A percentile compares a stretch with the other conserved stretches of the same genome.
These are phyloP conservation scores for Ananas comosus DNA, from an alignment of 176 grass and related monocot species.

Conservation along the genomic window DNA sequence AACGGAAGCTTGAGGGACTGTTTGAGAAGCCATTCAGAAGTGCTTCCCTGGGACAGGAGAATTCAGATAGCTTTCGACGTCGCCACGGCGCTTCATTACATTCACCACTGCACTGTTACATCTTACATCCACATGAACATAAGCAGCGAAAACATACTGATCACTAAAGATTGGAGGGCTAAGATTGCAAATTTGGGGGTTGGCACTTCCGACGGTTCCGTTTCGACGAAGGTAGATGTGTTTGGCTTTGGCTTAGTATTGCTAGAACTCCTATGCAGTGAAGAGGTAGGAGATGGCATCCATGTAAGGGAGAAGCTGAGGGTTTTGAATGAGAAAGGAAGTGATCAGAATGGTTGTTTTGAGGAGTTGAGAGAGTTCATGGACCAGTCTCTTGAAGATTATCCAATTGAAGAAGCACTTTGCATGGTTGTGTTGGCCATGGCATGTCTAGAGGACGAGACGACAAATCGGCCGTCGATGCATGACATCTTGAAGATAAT, in stretches of 20 bases:
- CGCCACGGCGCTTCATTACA: background rate
- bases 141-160: slow-evolving; percentile 3
- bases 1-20: slow-evolving; percentile 1
- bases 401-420: background rate
- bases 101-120: slow-evolving; percentile 3
- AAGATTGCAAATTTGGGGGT: slow-evolving; percentile 4
- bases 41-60: slow-evolving; percentile 1
- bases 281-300: background rate
- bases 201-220: background rate
- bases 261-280: background rate
- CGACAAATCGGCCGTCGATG: background rate
- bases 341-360: background rate
- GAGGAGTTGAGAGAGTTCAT: background rate
- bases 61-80: background rate
- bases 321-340: background rate
- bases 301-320: background rate
- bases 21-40: background rate
- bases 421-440: slow-evolving; percentile 1
- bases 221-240: background rate
- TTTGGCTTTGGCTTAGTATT: slow-evolving; percentile 2
- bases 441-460: slow-evolving; percentile 3
- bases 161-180: slow-evolving; percentile 3
- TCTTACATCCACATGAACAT: slow-evolving; percentile 13
- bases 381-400: slow-evolving; percentile 6
- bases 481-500: slow-evolving; percentile 2